Base-by-base conservation (phyloP, 768 basidiomycete species). In the Leccinum sublutescens region DNA sequence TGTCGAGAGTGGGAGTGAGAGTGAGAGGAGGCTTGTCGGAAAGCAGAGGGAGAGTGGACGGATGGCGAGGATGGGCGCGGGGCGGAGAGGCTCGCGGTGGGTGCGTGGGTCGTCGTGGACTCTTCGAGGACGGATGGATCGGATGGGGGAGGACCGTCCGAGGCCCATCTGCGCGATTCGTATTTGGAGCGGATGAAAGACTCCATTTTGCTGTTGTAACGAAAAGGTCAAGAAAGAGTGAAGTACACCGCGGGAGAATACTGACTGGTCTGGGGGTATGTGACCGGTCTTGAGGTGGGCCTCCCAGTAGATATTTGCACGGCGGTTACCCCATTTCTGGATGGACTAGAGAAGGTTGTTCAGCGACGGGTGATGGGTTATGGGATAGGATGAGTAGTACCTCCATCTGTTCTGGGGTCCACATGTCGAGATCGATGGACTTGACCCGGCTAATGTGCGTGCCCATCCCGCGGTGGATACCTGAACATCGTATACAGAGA, bases 381-480 rank as follows among this genome's bases (percentile, higher is more conserved):
- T 52, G 43, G 1, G 19, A 17, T 5, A 14, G 48, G 14, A 58
- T 27, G 50, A 11, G 34, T 6, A 0, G 61, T 66, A 94, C 95
- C 77, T 88, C 86, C 90, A 99, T 95, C 77, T 99, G 96, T 62
- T 98, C 95, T 3, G 93, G 93, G 8, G 93, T 96, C 96, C 96
- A 99, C 17, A 91, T 85, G 67, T 99, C 96, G 55, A 99, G 86
- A 76, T 99, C 96, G 56, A 99, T 92, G 3, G 94, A 96, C 70
- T 97, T 97, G 71, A 99, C 91, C 70, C 90, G 92, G 76, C 91
- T 92, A 74, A 98, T 97, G 74, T 99, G 96, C 0, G 96, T 98
- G 60, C 96, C 96, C 93, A 99, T 95, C 43, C 93, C 89, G 47
- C 96, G 88, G 75, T 99, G 96, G 58, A 98, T 91, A 29, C 96